Conservation (phyloP, 1,284 basidiomycete genomes). For the Apiotrichum gracile region DNA sequence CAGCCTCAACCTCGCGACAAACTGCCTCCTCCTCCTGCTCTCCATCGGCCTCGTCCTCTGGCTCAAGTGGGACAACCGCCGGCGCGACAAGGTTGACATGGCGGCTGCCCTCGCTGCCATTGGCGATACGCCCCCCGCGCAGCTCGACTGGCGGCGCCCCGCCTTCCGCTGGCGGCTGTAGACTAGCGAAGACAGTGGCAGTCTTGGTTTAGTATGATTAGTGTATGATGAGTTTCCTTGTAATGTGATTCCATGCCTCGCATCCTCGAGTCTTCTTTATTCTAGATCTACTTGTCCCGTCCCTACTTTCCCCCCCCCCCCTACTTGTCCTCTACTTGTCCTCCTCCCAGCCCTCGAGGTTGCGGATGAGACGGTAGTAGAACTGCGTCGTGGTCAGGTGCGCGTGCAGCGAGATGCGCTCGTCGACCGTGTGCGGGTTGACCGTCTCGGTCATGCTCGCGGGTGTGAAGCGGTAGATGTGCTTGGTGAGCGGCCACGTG, state of each 20-base stretch:
- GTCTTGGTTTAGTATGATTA: too few relatives aligned
- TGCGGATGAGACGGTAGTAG: conserved; percentile 51
- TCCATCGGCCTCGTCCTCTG: conserved; percentile 1
- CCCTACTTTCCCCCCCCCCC: too few relatives aligned
- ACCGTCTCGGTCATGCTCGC: conserved; percentile 37
- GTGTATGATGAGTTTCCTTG: too few relatives aligned
- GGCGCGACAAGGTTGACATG: conserved; percentile 7
- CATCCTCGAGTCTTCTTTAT: too few relatives aligned
- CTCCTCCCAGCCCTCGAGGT: conserved; percentile 43
- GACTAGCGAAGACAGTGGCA: too few relatives aligned
- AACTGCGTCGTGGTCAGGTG: conserved; percentile 50
- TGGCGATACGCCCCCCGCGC: conserved; percentile 2
- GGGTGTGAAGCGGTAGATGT: conserved; percentile 51
- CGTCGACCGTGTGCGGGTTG: conserved; percentile 52
- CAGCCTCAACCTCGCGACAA: conserved; percentile 16
- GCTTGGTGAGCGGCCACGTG: conserved; percentile 47
- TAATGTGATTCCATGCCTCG: too few relatives aligned
- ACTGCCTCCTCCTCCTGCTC: conserved; percentile 4
- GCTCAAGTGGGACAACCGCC: conserved; percentile 8
- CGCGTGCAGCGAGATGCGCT: conserved; percentile 45
- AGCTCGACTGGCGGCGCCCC: conserved; percentile 17
- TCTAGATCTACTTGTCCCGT: too few relatives aligned
- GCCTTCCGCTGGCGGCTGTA: conserved; percentile 15
- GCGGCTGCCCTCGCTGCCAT: not conserved
- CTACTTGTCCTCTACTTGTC: not conserved